A percentile compares a stretch with the other conserved stretches of the same genome.
Conservation (phyloP, 768 basidiomycete genomes). For the Suillus subaureus region DNA sequence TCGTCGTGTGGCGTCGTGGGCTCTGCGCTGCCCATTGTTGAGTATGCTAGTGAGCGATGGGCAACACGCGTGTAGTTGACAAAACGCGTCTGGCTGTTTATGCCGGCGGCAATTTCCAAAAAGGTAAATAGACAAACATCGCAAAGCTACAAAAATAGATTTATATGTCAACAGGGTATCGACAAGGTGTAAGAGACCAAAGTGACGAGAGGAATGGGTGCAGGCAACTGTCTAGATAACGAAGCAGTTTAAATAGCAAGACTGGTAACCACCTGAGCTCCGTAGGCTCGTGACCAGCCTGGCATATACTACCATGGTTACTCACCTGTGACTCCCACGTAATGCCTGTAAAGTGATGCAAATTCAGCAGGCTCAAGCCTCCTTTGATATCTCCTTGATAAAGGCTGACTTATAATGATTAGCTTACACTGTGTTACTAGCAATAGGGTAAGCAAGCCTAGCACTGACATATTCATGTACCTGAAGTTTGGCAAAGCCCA, state of each 20-base stretch:
- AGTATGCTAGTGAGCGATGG: not conserved
- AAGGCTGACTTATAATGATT: too few relatives aligned
- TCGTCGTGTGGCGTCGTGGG: conserved; percentile 66
- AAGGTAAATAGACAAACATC: not conserved
- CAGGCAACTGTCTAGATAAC: not conserved
- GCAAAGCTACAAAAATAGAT: not conserved
- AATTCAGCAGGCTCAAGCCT: too few relatives aligned
- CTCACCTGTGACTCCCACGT: too few relatives aligned
- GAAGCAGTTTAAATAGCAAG: not conserved
- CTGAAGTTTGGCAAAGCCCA: too few relatives aligned
- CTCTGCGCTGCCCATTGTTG: conserved; percentile 11
- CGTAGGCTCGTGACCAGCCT: too few relatives aligned
- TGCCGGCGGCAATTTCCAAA: not conserved
- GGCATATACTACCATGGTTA: too few relatives aligned
- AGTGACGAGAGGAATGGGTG: not conserved
- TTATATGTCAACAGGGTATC: not conserved
- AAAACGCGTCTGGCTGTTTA: not conserved
- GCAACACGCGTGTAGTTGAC: not conserved
- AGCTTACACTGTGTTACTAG: too few relatives aligned
- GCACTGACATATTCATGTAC: too few relatives aligned
- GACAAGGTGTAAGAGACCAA: not conserved
- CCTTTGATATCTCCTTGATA: too few relatives aligned
- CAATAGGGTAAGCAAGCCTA: too few relatives aligned
- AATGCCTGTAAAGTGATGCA: too few relatives aligned
- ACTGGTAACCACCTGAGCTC: too few relatives aligned